Evolutionary conservation across 2,329 filamentous ascomycete species (phyloP), one percentile per base, ranked within the genome.

Genomic region (Apiospora kogelbergensis): DNA sequence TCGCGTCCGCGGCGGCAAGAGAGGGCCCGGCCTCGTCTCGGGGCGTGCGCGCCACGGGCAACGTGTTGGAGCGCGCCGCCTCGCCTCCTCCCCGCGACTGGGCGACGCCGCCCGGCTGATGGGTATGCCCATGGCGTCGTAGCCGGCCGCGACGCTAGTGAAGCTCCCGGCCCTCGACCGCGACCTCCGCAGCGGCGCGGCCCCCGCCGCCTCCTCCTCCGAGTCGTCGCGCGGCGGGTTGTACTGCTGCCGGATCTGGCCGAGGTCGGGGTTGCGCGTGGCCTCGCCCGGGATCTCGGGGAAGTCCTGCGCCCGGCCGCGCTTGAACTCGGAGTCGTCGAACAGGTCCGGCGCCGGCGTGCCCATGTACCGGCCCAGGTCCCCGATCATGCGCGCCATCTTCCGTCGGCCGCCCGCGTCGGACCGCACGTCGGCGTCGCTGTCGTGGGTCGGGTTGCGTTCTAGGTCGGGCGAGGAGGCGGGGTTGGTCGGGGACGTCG

Each of bases 231-330:
- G 76, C 11, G 68, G 72, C 4, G 71, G 74, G 46, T 82, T 83
- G 68, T 84, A 88, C 5, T 75, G 73, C 40, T 80, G 77, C 63
- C 78, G 80, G 33, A 84, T 82, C 3, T 78, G 72, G 22, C 70
- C 66, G 1, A 88, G 73, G 0, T 75, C 72, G 0, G 72, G 74
- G 63, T 88, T 88, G 40, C 85, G 81, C 2, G 77, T 70, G 1
- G 70, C 73, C 71, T 90, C 88, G 2, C 86, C 88, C 0, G 88
- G 88, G 0, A 88, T 80, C 67, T 85, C 82, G 0, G 88, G 88
- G 64, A 84, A 90, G n/a, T 81, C 79, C n/a, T 77, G 75, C 3
- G 84, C 83, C 57, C 78, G 79, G 22, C 84, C 82, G 4, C 76
- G 77, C 64, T 81, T 81, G 72, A 88, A 88, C 1, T 81, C 81